These are phyloP conservation scores for Dentipellis sp. DNA, from an alignment of 768 basidiomycete species.

Conservation along the genomic window DNA sequence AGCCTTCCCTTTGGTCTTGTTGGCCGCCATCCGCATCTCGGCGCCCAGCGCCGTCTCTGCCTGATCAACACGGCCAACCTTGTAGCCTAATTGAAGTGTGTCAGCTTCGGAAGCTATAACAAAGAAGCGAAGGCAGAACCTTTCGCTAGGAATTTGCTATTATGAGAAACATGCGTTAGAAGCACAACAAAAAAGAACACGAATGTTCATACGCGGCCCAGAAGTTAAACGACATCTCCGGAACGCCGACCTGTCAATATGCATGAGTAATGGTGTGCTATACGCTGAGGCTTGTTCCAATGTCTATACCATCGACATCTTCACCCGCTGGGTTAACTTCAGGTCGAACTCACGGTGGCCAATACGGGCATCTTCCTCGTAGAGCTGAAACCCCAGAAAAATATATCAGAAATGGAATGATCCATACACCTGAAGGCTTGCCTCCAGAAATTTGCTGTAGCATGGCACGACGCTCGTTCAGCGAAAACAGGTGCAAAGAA, in stretches of 20 bases:
- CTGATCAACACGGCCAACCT: conserved; percentile 95
- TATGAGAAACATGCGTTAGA: conserved; percentile 2
- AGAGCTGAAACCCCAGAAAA: conserved; percentile 36
- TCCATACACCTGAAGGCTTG: conserved; percentile 18
- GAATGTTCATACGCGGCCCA: conserved; percentile 68
- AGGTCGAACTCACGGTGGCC: conserved; percentile 95
- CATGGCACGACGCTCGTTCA: no score
- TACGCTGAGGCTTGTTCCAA: background rate
- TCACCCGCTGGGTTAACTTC: conserved; percentile 85
- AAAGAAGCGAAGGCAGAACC: conserved; percentile 25
- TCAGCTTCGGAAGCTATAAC: background rate
- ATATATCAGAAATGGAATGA: background rate
- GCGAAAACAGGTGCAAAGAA: no score
- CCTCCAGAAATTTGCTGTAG: conserved; percentile 72
- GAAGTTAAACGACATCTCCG: conserved; percentile 87
- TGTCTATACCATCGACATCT: conserved; percentile 99
- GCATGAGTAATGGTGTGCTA: background rate
- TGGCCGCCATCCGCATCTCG: conserved; percentile 85
- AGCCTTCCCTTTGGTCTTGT: conserved; percentile 42
- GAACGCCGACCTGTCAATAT: conserved; percentile 73
- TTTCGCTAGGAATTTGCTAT: conserved; percentile 77
- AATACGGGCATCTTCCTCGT: conserved; percentile 90
- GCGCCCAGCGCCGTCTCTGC: conserved; percentile 94
- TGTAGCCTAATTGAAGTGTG: conserved; percentile 50
- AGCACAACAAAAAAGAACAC: background rate